Conservation (phyloP, 2,329 filamentous ascomycete genomes). For the Cyphellophora attinorum region DNA sequence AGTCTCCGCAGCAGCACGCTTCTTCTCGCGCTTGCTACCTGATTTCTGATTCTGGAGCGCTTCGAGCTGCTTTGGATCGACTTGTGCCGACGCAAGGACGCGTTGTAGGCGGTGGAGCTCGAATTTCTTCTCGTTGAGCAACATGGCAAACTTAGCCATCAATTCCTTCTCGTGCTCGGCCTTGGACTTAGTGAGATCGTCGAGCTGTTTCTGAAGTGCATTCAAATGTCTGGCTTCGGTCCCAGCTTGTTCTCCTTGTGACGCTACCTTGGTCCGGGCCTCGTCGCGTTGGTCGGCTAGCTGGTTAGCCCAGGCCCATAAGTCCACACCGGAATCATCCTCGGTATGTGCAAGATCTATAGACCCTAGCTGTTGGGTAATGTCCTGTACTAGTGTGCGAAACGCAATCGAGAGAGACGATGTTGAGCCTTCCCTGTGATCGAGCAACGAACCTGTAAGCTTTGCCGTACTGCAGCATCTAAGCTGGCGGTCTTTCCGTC, state of each 20-base stretch:
- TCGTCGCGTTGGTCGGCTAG: constrained; percentile 34
- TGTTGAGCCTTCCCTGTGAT: constrained; percentile 17
- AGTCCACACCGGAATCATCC: constrained; percentile 45
- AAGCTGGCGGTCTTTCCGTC: constrained; percentile 6
- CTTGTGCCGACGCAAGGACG: constrained; percentile 40
- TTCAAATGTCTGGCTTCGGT: constrained; percentile 41
- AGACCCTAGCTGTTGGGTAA: constrained; percentile 47
- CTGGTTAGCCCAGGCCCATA: constrained; percentile 47
- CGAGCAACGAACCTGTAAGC: constrained; percentile 12
- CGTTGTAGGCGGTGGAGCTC: constrained; percentile 56
- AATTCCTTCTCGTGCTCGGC: constrained; percentile 47
- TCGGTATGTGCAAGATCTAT: constrained; percentile 40
- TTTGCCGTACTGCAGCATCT: constrained; percentile 1
- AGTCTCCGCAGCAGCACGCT: constrained; percentile 10
- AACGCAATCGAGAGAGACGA: constrained; percentile 29
- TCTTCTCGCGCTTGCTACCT: constrained; percentile 19
- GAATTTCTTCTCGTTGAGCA: constrained; percentile 55
- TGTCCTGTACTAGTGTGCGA: constrained; percentile 36
- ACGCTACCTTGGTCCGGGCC: constrained; percentile 32
- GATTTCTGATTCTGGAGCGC: constrained; percentile 19
- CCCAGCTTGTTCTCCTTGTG: constrained; percentile 29
- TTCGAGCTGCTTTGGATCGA: constrained; percentile 26
- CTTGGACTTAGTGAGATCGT: constrained; percentile 49
- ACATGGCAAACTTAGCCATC: constrained; percentile 46
- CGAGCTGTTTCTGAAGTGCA: constrained; percentile 44